Evolutionary conservation across 331 rosid species (phyloP), one percentile per base, ranked within the genome.

Genomic region (Spiraea crenata): DNA sequence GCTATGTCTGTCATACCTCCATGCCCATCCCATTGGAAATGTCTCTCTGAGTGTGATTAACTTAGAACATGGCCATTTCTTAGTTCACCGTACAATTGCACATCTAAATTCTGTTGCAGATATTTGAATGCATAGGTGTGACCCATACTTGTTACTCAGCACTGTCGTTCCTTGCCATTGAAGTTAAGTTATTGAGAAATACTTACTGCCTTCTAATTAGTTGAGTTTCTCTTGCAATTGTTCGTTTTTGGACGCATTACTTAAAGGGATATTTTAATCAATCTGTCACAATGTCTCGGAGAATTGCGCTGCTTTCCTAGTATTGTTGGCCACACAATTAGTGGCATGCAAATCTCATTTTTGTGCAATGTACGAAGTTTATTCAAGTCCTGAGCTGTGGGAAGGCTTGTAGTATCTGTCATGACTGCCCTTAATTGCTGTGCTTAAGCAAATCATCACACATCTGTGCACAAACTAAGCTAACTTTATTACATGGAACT

Each of bases 81-180:
- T 64, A 71, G 56, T 54, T 66, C 57, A 48, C 56, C 37, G 52
- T 56, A 58, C 58, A 51, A 74, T 48, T 35, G 74, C 65, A 57
- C 44, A 70, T 69, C 42, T 55, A 57, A 34, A n/a, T 71, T 57
- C 74, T 59, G 67, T 49, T 70, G 77, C 82, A 64, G 71, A 79
- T 77, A 73, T 77, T 39, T 71, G 72, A 40, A 14, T 65, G 71
- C 74, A 76, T 35, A 14, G 70, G 58, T 57, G 64, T 57, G 70
- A 52, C 54, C 51, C 63, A 49, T 67, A 15, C 39, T 5, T 14
- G 50, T 6, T 40, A 20, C 73, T 44, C 65, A 67, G 68, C 57
- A 49, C 72, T 25, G 20, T 71, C 51, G 19, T 39, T 69, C 56
- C 66, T 80, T 65, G 68, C 35, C 51, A 70, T 68, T 82, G 25